Evolutionary conservation across 2,329 filamentous ascomycete species (phyloP).

Genomic region (Chalaropsis thielavioides): DNA sequence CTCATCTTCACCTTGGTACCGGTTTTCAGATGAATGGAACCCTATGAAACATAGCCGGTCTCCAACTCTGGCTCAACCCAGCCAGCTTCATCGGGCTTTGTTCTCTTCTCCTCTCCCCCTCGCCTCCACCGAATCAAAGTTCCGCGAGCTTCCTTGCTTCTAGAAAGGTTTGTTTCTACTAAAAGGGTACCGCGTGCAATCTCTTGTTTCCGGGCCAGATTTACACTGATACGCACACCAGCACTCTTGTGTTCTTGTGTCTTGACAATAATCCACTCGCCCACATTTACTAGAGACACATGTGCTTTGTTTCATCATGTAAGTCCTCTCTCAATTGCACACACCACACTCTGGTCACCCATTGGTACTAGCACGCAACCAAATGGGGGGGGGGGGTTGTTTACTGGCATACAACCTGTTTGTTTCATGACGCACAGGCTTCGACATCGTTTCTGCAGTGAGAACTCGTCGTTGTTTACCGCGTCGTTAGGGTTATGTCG

Average conservation of each 20-base stretch:
- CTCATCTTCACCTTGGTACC: neutral
- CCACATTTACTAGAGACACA: too few relatives aligned
- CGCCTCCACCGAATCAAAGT: neutral
- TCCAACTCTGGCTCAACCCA: neutral
- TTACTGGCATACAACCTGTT: neutral
- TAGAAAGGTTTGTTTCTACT: too few relatives aligned
- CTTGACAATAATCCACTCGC: too few relatives aligned
- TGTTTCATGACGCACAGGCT: neutral
- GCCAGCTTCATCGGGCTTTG: neutral
- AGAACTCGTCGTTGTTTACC: neutral
- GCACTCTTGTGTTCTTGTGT: neutral
- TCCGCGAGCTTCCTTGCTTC: neutral
- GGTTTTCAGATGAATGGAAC: constrained; percentile 4
- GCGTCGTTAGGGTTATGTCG: neutral
- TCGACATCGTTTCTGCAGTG: neutral
- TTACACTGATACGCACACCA: neutral
- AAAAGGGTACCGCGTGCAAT: neutral
- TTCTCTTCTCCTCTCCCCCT: neutral
- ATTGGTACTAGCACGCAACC: neutral
- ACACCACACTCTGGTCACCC: neutral
- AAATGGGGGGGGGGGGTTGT: neutral
- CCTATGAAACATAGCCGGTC: neutral
- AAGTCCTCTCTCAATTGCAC: neutral
- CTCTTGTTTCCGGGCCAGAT: neutral
- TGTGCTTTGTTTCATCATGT: neutral